Evolutionary conservation across 2,329 filamentous ascomycete genomes (phyloP), one percentile per base, ranked within the genome.

Genomic region (Fusarium begoniae): DNA sequence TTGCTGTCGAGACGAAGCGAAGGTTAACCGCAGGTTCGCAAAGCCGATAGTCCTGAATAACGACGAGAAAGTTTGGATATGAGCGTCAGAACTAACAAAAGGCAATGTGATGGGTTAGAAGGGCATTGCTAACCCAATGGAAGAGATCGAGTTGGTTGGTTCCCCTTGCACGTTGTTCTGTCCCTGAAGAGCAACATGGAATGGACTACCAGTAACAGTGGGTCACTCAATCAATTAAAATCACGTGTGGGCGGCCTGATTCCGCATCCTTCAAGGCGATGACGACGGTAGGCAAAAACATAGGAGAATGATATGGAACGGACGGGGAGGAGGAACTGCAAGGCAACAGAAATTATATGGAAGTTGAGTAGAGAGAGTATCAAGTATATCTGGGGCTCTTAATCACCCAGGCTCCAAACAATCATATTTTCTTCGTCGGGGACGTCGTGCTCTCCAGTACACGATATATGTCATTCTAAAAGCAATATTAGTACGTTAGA

Each of bases 131-230:
- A 71, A 70, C 61, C 66, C 69, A 75, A 72, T 57, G 51, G 50
- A 68, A 60, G 61, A 38, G 56, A 57, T 56, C 57, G 69, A 54
- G 54, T 66, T 75, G 76, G 73, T 75, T 75, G 65, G 72, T 40
- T 40, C 63, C 76, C 74, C 69, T 69, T 77, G 73, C 70, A 66
- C 32, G 55, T 62, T 45, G 70, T 61, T 51, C 45, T 58, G 48
- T 66, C 61, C 67, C 63, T 71, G 50, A 41, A 71, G 60, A 48
- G 50, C 45, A 72, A 72, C 60, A 54, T 72, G 48, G 64, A 63
- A 68, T n/a, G 35, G 63, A 47, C 68, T 57, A 77, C 68, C 63
- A 67, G 74, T 75, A 74, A 70, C 66, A 67, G 74, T 78, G 75
- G 75, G 53, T 55, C 75, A 43, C 40, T 37, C 43, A 32, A 7